Base-by-base conservation (phyloP, 352 stramenopile species). In the Pythium plurisporium region DNA sequence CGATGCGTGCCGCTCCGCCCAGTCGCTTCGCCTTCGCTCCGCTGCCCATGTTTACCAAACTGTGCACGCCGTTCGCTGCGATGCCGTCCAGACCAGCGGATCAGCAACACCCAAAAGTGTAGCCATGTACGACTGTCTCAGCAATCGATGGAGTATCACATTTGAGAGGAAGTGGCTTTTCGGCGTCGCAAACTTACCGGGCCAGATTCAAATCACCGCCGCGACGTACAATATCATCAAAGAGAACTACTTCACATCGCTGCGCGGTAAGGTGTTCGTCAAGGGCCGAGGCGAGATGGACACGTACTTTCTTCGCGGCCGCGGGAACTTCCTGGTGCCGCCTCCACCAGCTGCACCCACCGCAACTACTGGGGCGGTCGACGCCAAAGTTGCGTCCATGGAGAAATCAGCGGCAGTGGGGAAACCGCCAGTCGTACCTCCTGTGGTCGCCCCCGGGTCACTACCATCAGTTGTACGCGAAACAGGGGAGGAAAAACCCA, bases 251-350 rank as follows among this genome's bases (percentile, higher is more conserved):
- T 69, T 79, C 51, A 89, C 82, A 9, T 70, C 81, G 20, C 57
- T 84, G 26, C 69, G 86, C 19, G 82, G 83, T 52, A 90, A 86
- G 62, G 79, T 94, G 6, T 83, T 87, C 50, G 80, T 92, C 44
- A 91, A 94, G 59, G 86, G 84, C 26, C 66, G 82, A 41, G 84
- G 84, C 9, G 79, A 91, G 0, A 91, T 95, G 86, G 73, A 85
- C 58, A 93, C 83, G 15, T 95, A 87, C 59, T 94, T 89, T 54
- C 51, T 95, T 20, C 47, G 74, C 33, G 78, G 78, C 7, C 82
- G 84, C 17, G 74, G 77, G 26, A 73, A 68, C 29, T 88, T 80
- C 52, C 69, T 83, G 27, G 64, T 90, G 10, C 71, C 78, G 4
- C 76, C 74, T n/a, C 74, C 76, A 8, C 23, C 63, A 29, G n/a